These are phyloP conservation scores for Streptanthus diversifolius DNA, from an alignment of 345 rosid genomes.

Conservation along the genomic window DNA sequence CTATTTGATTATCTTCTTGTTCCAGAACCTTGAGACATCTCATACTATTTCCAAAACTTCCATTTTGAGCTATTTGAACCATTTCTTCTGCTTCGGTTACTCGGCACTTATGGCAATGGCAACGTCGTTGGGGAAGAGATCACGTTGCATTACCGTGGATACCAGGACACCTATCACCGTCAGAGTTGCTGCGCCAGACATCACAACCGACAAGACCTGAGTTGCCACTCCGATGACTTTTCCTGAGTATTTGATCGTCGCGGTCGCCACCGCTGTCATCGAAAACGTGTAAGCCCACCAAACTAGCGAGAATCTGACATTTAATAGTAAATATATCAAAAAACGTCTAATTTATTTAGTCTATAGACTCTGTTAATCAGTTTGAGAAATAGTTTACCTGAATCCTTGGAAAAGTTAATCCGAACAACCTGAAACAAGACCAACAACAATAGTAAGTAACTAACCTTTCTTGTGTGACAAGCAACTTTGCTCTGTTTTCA, in stretches of 20 bases:
- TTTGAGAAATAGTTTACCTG: conserved; percentile 39
- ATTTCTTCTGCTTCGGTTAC: conserved; percentile 48
- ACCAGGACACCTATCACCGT: conserved; percentile 48
- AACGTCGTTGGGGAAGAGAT: conserved; percentile 67
- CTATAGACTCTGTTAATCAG: background rate
- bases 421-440: conserved; percentile 65
- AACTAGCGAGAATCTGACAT: conserved; percentile 68
- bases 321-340: background rate
- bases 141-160: conserved; percentile 39
- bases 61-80: conserved; percentile 45
- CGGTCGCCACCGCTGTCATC: conserved; percentile 63
- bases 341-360: background rate
- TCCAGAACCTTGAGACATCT: conserved; percentile 43
- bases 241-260: conserved; percentile 60
- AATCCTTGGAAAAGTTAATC: conserved; percentile 76
- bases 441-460: background rate
- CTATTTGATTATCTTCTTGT: conserved; percentile 29
- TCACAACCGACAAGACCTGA: conserved; percentile 38
- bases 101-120: conserved; percentile 65
- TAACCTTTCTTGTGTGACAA: conserved; percentile 16
- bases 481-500: background rate
- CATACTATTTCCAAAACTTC: conserved; percentile 50
- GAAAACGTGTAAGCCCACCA: conserved; percentile 99
- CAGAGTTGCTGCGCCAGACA: conserved; percentile 48
- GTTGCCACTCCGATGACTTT: conserved; percentile 47